These are phyloP conservation scores for Suillus discolor DNA, from an alignment of 768 basidiomycete species.

Conservation along the genomic window DNA sequence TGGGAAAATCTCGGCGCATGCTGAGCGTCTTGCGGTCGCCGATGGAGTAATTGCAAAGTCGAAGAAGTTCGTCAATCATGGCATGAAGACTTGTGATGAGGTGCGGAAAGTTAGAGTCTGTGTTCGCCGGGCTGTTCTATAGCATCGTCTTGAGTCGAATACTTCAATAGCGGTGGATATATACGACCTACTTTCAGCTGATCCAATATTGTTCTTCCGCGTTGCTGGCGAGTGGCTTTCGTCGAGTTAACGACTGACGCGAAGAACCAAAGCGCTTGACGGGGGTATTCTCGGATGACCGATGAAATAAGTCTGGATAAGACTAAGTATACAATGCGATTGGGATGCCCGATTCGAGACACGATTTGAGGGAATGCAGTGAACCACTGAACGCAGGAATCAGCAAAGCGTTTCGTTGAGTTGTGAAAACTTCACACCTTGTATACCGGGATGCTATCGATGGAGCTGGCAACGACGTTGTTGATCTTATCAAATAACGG, in stretches of 20 bases:
- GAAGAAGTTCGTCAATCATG: conserved; percentile 73
- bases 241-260: conserved; percentile 87
- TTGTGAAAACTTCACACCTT: conserved; percentile 53
- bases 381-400: conserved; percentile 67
- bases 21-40: conserved; percentile 37
- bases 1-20: conserved; percentile 56
- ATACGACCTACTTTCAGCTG: conserved; percentile 52
- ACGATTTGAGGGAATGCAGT: conserved; percentile 97
- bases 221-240: conserved; percentile 55
- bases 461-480: conserved; percentile 51
- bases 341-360: conserved; percentile 83
- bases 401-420: neutral
- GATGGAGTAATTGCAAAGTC: conserved; percentile 60
- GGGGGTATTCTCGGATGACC: conserved; percentile 84
- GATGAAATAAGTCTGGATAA: conserved; percentile 66
- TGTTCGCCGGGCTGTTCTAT: conserved; percentile 51
- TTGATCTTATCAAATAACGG: conserved; percentile 60
- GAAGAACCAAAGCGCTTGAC: conserved; percentile 93
- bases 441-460: conserved; percentile 69
- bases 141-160: neutral
- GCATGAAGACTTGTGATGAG: conserved; percentile 56
- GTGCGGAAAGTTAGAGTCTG: conserved; percentile 40
- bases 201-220: conserved; percentile 62
- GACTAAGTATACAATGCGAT: conserved; percentile 57
- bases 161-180: neutral